Conservation (phyloP, 176 grass and related monocot genomes). For the Tillandsia leiboldiana region DNA sequence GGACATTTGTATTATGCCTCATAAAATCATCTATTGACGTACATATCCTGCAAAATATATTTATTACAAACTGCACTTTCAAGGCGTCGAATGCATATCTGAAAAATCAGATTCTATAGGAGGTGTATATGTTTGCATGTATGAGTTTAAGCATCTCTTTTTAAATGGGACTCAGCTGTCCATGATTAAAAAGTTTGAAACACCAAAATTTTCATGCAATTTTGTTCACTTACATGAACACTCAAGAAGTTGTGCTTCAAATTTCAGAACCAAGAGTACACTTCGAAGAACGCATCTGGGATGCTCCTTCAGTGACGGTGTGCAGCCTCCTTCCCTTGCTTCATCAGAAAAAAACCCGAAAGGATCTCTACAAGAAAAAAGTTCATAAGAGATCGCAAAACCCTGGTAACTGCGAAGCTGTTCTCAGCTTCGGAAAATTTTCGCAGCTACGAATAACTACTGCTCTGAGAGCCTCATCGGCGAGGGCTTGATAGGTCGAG, state of each 20-base stretch:
- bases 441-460: slow-evolving; percentile 66
- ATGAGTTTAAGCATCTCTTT: too few species aligned
- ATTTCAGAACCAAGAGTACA: slow-evolving; percentile 37
- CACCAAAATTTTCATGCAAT: background rate
- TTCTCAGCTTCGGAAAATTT: slow-evolving; percentile 64
- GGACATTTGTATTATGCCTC: too few species aligned
- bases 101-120: too few species aligned
- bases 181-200: background rate
- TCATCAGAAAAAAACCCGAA: slow-evolving; percentile 33
- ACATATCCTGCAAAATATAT: too few species aligned
- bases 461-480: slow-evolving; percentile 73
- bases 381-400: slow-evolving; percentile 57
- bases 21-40: too few species aligned
- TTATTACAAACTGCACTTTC: too few species aligned
- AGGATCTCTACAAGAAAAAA: slow-evolving; percentile 49
- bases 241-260: slow-evolving; percentile 9
- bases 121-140: too few species aligned
- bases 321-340: slow-evolving; percentile 22
- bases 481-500: slow-evolving; percentile 67
- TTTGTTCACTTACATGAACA: background rate
- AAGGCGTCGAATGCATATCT: too few species aligned
- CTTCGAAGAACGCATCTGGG: slow-evolving; percentile 33
- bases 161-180: too few species aligned
- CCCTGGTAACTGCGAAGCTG: slow-evolving; percentile 45
- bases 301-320: slow-evolving; percentile 29